Conservation (phyloP, 176 grass and related monocot genomes). For the Oryza meridionalis region DNA sequence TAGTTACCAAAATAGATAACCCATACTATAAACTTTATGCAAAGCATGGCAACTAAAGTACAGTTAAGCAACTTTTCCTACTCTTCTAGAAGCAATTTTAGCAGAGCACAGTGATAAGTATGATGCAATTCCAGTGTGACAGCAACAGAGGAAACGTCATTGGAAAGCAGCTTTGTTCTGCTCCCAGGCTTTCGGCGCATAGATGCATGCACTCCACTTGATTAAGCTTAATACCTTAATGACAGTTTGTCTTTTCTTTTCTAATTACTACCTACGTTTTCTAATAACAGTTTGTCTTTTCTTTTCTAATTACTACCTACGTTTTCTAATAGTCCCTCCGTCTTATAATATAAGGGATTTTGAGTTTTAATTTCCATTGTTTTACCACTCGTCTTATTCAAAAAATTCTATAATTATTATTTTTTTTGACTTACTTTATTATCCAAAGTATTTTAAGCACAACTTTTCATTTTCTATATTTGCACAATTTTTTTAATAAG, state of each 20-base stretch:
- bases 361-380: no score
- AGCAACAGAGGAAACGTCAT: background rate
- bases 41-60: background rate
- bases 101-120: background rate
- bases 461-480: no score
- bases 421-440: no score
- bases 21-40: background rate
- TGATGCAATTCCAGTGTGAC: background rate
- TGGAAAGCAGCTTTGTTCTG: background rate
- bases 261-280: no score
- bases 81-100: background rate
- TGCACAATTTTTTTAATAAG: no score
- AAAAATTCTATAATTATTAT: no score
- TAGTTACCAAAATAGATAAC: background rate
- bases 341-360: no score
- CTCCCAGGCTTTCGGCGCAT: conserved; percentile 31
- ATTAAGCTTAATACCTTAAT: background rate
- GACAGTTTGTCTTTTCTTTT: conserved; percentile 3
- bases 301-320: no score
- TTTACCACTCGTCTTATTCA: no score
- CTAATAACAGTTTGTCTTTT: no score
- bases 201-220: background rate
- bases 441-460: no score
- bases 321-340: no score
- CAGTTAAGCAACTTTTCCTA: background rate